phyloP scores from a whole-genome alignment of 441 rosid genomes.

The Populus hybrid region DNA sequence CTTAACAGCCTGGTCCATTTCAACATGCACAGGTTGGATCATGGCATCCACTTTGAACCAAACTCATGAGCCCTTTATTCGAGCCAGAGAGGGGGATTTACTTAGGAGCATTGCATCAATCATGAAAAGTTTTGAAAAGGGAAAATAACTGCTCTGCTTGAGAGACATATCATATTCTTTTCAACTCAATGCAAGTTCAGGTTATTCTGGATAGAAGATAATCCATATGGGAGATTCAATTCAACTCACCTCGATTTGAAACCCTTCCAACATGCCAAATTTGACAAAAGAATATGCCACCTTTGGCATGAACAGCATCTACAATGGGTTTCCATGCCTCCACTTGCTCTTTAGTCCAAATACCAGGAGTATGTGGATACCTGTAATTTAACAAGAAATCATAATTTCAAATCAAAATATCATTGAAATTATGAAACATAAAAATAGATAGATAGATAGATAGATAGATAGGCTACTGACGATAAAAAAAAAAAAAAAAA shows the following conservation, averaged over 20 bases:
- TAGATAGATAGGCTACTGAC: not conserved
- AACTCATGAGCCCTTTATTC: not conserved
- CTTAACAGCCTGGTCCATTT: too few species aligned
- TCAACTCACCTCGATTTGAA: slow-evolving; percentile 46
- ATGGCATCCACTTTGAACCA: not conserved
- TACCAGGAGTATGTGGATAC: slow-evolving; percentile 69
- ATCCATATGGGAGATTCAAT: not conserved
- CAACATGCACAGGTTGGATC: not conserved
- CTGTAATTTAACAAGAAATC: slow-evolving; percentile 23
- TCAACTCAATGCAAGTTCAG: not conserved
- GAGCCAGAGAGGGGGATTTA: not conserved
- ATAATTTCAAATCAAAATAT: not conserved
- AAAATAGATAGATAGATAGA: not conserved
- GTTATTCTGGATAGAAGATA: not conserved
- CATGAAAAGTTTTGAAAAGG: not conserved
- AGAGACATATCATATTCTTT: not conserved
- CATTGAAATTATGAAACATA: not conserved
- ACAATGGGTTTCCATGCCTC: slow-evolving; percentile 75
- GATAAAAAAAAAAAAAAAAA: not conserved
- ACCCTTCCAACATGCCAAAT: slow-evolving; percentile 79
- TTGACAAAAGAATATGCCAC: slow-evolving; percentile 64
- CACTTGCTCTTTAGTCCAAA: slow-evolving; percentile 62
- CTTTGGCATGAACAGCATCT: slow-evolving; percentile 66
- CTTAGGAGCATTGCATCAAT: not conserved
- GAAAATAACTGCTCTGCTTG: not conserved